Conservation (phyloP, 169 alveolate genomes). For the Plasmodium gallinaceum region DNA sequence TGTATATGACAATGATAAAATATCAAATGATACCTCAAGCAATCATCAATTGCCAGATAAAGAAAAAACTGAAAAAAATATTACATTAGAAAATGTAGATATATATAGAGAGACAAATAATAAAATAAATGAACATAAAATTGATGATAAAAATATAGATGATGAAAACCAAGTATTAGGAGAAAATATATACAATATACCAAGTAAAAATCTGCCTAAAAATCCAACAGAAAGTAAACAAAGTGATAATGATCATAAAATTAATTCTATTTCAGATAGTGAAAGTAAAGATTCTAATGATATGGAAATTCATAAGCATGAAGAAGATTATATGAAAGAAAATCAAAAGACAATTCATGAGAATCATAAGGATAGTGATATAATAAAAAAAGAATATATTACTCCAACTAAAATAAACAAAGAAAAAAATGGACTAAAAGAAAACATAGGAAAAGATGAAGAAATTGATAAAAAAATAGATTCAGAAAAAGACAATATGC, state of each 20-base stretch:
- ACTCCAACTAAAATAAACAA: background rate
- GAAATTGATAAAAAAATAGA: background rate
- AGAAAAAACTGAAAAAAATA: background rate
- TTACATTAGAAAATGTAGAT: background rate
- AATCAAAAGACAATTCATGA: background rate
- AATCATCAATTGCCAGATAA: background rate
- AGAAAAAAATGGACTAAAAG: background rate
- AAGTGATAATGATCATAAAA: background rate
- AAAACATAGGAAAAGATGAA: background rate
- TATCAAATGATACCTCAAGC: background rate
- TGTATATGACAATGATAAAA: constrained; percentile 12
- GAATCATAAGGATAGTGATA: background rate
- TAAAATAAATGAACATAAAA: background rate
- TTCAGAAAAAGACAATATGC: background rate
- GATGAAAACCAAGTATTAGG: constrained; percentile 5
- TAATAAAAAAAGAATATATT: background rate
- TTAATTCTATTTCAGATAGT: background rate
- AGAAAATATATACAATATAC: constrained; percentile 1
- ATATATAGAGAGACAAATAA: constrained; percentile 3
- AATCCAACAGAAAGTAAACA: background rate
- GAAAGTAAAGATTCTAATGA: background rate
- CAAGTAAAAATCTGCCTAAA: constrained; percentile 5
- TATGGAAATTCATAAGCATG: background rate
- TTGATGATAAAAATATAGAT: constrained; percentile 2
- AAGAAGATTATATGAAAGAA: background rate